These are phyloP conservation scores for Dryas drummondii DNA, from an alignment of 306 rosid species.

Conservation along the genomic window DNA sequence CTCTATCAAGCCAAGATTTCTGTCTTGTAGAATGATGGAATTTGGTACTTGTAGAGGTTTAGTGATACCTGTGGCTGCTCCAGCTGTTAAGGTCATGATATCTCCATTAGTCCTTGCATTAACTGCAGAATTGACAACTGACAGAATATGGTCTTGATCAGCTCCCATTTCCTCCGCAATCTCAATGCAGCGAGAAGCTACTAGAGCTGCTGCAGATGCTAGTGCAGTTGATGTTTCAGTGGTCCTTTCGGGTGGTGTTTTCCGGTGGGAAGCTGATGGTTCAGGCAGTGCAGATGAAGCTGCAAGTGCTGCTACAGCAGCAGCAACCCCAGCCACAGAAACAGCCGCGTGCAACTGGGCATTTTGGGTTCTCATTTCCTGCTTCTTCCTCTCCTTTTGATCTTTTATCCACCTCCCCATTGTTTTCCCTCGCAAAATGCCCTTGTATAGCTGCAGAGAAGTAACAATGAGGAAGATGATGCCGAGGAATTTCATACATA, in stretches of 20 bases:
- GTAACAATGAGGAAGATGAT: conserved; percentile 17
- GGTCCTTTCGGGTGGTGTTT: conserved; percentile 29
- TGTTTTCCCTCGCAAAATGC: conserved; percentile 72
- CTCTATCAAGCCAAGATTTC: too few species aligned
- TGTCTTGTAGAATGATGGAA: neutral
- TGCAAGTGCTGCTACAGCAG: conserved; percentile 76
- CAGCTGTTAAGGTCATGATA: conserved; percentile 89
- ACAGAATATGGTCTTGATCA: conserved; percentile 60
- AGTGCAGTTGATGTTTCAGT: conserved; percentile 57
- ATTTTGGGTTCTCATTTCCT: conserved; percentile 82
- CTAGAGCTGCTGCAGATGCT: conserved; percentile 90
- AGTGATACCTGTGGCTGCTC: conserved; percentile 85
- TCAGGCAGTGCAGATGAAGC: conserved; percentile 65
- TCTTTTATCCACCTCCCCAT: conserved; percentile 80
- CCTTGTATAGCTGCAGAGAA: conserved; percentile 66
- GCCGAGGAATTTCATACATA: neutral
- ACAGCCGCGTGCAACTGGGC: conserved; percentile 92
- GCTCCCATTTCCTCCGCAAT: conserved; percentile 99
- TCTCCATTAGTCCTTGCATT: conserved; percentile 87
- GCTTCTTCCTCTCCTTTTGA: conserved; percentile 95
- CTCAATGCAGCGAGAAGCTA: conserved; percentile 96
- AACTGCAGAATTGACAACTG: conserved; percentile 78
- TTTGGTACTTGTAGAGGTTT: conserved; percentile 5
- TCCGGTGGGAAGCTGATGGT: conserved; percentile 39
- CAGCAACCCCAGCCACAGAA: conserved; percentile 95